Percentiles rank a stretch among this genome's conserved stretches.
Conservation (phyloP, 2,329 filamentous ascomycete species). For the Ceratocystis huliohia region DNA sequence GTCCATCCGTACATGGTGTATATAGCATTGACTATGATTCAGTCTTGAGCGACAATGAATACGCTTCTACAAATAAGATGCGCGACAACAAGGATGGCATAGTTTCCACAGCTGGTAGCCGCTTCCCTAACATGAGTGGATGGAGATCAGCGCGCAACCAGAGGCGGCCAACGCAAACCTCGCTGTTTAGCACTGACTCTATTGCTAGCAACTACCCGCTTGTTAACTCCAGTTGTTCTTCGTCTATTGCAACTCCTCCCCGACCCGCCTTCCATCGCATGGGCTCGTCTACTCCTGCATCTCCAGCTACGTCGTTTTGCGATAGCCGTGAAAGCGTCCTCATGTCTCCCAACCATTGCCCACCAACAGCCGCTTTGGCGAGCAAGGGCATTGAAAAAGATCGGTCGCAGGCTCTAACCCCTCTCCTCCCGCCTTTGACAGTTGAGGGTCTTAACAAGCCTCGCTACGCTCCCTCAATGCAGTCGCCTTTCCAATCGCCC, state of each 20-base stretch:
- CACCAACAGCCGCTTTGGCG: background rate
- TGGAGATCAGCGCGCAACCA: constrained; percentile 32
- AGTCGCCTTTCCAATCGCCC: constrained; percentile 36
- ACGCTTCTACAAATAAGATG: constrained; percentile 13
- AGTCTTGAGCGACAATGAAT: constrained; percentile 51
- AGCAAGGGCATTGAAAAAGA: constrained; percentile 35
- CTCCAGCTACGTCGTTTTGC: constrained; percentile 51
- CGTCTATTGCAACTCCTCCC: constrained; percentile 56
- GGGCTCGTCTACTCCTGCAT: constrained; percentile 45
- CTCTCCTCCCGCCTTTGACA: constrained; percentile 71
- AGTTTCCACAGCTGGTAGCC: constrained; percentile 51
- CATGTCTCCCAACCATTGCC: constrained; percentile 38
- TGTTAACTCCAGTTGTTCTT: constrained; percentile 52
- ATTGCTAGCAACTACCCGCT: constrained; percentile 65
- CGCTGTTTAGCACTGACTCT: constrained; percentile 64
- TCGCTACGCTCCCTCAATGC: constrained; percentile 8
- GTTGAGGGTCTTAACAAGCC: constrained; percentile 32
- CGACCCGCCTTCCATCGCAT: constrained; percentile 34
- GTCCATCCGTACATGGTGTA: constrained; percentile 28
- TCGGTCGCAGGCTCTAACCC: constrained; percentile 58
- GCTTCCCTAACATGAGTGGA: constrained; percentile 41
- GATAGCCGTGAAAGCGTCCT: constrained; percentile 44
- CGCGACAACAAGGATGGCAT: constrained; percentile 38
- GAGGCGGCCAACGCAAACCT: constrained; percentile 33
- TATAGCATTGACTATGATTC: constrained; percentile 51